These are phyloP conservation scores for Meyerozyma elateridarum DNA, from an alignment of 1,139 yeast species.

Conservation along the genomic window DNA sequence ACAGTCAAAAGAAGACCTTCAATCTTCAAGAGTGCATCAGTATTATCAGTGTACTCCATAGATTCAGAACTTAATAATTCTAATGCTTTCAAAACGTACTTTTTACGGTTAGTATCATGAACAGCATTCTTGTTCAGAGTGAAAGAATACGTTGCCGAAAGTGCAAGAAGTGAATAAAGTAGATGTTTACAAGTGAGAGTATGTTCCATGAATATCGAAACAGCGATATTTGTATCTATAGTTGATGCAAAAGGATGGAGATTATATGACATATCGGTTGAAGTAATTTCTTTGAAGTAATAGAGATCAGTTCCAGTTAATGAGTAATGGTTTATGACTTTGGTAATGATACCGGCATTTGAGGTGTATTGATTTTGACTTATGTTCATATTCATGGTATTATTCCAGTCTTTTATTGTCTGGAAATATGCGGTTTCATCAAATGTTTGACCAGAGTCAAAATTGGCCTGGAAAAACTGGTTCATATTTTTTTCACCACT, in stretches of 20 bases:
- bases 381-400: background rate
- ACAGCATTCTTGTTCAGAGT: conserved; percentile 8
- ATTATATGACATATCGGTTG: conserved; percentile 9
- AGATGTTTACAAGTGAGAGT: conserved; percentile 13
- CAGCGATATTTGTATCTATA: conserved; percentile 11
- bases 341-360: conserved; percentile 10
- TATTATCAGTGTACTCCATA: conserved; percentile 12
- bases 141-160: conserved; percentile 12
- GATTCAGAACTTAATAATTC: conserved; percentile 14
- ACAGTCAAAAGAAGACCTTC: conserved; percentile 16
- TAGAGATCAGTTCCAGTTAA: conserved; percentile 9
- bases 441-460: background rate
- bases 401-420: conserved; percentile 1
- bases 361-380: background rate
- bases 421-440: conserved; percentile 1
- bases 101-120: conserved; percentile 13
- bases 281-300: conserved; percentile 12
- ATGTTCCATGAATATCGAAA: conserved; percentile 14
- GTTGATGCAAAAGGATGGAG: conserved; percentile 13
- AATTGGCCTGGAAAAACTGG: background rate
- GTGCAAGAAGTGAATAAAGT: conserved; percentile 15
- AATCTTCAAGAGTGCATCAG: conserved; percentile 13
- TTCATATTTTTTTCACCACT: background rate
- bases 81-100: conserved; percentile 15
- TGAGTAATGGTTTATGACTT: conserved; percentile 9